Evolutionary conservation across 352 stramenopile genomes (phyloP).

Genomic region (Phytophthora pini): DNA sequence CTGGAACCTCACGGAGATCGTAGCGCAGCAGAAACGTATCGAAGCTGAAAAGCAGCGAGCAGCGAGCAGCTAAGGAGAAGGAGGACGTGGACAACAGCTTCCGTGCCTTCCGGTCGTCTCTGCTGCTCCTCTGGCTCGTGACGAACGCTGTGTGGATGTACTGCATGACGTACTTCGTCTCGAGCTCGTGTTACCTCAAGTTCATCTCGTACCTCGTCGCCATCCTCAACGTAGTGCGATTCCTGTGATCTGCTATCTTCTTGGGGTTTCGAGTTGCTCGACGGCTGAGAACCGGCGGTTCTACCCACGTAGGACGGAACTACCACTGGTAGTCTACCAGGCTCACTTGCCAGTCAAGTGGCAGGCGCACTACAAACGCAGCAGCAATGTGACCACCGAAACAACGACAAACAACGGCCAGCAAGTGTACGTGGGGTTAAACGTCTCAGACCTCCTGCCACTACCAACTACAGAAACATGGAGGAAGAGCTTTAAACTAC

Average conservation of each 20-base stretch:
- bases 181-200: no score
- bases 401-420: conserved; percentile 9
- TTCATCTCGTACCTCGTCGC: no score
- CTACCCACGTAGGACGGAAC: not conserved
- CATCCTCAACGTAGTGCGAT: no score
- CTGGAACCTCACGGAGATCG: conserved; percentile 49
- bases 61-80: conserved; percentile 36
- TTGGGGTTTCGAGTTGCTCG: no score
- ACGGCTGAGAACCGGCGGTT: conserved; percentile 11
- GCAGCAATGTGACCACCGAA: conserved; percentile 18
- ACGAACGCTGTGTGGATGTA: not conserved
- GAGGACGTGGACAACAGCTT: conserved; percentile 46
- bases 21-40: conserved; percentile 54
- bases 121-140: conserved; percentile 62
- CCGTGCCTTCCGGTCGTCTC: conserved; percentile 47
- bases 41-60: conserved; percentile 44
- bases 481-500: not conserved
- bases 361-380: conserved; percentile 38
- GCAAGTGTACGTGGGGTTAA: not conserved
- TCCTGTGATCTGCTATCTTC: no score
- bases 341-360: conserved; percentile 25
- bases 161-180: no score
- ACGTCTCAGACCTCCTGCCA: no score
- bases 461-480: no score
- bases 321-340: conserved; percentile 9